A percentile compares a stretch with the other conserved stretches of the same genome.
phyloP scores from a whole-genome alignment of 768 basidiomycete species.

The Collybiopsis confluens region DNA sequence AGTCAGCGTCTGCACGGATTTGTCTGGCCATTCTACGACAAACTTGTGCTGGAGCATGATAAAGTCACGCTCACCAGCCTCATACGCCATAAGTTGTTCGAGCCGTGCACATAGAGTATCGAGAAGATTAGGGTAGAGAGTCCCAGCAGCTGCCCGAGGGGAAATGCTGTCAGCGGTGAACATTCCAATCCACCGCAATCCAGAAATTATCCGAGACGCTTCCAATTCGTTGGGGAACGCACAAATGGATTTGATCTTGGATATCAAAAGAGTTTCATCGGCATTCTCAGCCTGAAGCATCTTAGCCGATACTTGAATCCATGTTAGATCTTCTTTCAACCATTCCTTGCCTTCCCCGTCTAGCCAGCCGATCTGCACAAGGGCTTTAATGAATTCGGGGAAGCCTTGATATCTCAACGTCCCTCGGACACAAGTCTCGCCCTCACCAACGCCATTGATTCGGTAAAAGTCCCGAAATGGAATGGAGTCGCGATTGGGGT shows the following conservation, averaged over 20 bases:
- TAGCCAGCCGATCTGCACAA: slow-evolving; percentile 87
- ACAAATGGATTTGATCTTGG: slow-evolving; percentile 65
- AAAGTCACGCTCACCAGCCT: slow-evolving; percentile 85
- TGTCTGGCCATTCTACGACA: slow-evolving; percentile 84
- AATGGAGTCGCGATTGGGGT: slow-evolving; percentile 93
- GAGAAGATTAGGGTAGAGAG: slow-evolving; percentile 56
- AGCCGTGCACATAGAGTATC: slow-evolving; percentile 91
- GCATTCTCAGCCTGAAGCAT: slow-evolving; percentile 64
- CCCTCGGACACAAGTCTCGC: slow-evolving; percentile 87
- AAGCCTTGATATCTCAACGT: slow-evolving; percentile 95
- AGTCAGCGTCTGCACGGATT: slow-evolving; percentile 73
- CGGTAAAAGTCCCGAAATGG: slow-evolving; percentile 89
- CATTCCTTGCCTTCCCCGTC: slow-evolving; percentile 73
- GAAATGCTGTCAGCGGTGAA: slow-evolving; percentile 68
- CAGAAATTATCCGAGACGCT: slow-evolving; percentile 76
- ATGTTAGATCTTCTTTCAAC: slow-evolving; percentile 70
- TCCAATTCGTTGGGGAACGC: slow-evolving; percentile 71
- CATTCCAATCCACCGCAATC: slow-evolving; percentile 90
- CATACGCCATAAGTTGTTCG: slow-evolving; percentile 91
- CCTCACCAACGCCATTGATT: slow-evolving; percentile 67
- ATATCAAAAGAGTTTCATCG: slow-evolving; percentile 75
- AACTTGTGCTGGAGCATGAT: slow-evolving; percentile 99
- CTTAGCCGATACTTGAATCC: slow-evolving; percentile 80
- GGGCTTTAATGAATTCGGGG: slow-evolving; percentile 87
- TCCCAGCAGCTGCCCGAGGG: slow-evolving; percentile 43